Evolutionary conservation across 352 stramenopile genomes (phyloP), one percentile per base, ranked within the genome.

Genomic region (Phytophthora quininea): DNA sequence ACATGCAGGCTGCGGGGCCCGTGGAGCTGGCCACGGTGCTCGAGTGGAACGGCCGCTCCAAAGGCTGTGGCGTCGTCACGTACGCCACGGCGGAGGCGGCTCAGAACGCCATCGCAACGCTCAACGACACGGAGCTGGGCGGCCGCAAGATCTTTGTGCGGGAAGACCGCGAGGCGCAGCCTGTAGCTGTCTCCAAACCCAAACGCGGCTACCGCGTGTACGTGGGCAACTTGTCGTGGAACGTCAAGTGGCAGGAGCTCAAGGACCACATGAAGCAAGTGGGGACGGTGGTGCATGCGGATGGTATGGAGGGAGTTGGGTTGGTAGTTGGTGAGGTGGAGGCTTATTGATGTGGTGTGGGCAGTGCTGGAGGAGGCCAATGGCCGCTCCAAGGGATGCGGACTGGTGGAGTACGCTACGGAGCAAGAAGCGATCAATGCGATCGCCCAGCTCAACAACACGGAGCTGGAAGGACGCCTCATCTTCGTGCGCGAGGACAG

Each of bases 211-310:
- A 74, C 31, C 84, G 90, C 10, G 90, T 97, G 12, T 97, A 95
- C 60, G 87, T 97, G 10, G 88, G 88, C 47, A 97, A 99, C 60
- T 71, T 99, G 9, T 84, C 85, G 33, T 99, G 92, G 90, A 84
- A 82, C 42, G 86, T 97, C 42, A 96, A 91, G 49, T 99, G 95
- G 95, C 90, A 98, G 63, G 91, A 98, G 30, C 86, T 99, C 24
- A 98, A 99, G 71, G 95, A 99, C 76, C 87, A 98, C 76, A 98
- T 98, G 88, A 95, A 95, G 64, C 79, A 84, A 12, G 83, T 77
- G 0, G 91, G 92, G 7, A 85, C 71, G 3, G 91, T 98, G 42
- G 80, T 97, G 0, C 82, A 95, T 62, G 86, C 86, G 0, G 86
- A 93, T 48, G 86, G 87, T 95, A 68, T 46, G 64, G 7, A 3